Conservation (phyloP, 345 rosid species). For the Hibiscus syriacus region DNA sequence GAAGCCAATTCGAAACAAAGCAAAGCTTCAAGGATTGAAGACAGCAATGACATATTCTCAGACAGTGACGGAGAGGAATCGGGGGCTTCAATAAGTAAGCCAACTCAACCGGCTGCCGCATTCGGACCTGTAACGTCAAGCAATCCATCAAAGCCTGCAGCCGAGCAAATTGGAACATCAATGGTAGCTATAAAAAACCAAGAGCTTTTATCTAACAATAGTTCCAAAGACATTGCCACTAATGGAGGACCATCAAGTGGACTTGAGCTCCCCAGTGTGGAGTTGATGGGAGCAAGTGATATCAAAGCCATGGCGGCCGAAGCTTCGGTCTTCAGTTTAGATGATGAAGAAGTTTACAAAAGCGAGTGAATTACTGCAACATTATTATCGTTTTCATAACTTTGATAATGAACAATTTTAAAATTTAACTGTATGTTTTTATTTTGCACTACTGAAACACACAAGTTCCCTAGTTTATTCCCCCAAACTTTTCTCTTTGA, state of each 20-base stretch:
- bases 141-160: constrained; percentile 11
- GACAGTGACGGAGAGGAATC: constrained; percentile 68
- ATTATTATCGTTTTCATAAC: too few relatives aligned
- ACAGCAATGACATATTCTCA: constrained; percentile 69
- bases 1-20: constrained; percentile 11
- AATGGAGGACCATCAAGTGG: too few relatives aligned
- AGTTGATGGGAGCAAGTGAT: not conserved
- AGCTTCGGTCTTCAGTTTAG: not conserved
- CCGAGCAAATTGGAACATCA: constrained; percentile 12
- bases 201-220: not conserved
- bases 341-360: not conserved
- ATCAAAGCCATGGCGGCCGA: not conserved
- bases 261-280: not conserved
- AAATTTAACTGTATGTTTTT: too few relatives aligned
- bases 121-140: not conserved
- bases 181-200: not conserved
- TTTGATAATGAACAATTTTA: too few relatives aligned
- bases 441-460: too few relatives aligned
- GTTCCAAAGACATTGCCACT: not conserved
- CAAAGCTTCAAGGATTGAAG: constrained; percentile 27
- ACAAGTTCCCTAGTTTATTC: too few relatives aligned
- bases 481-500: too few relatives aligned
- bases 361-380: not conserved
- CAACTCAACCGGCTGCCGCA: constrained; percentile 12
- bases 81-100: constrained; percentile 25